Evolutionary conservation across 2,329 filamentous ascomycete species (phyloP), one percentile per base, ranked within the genome.

Genomic region (Chrysosporium queenslandicum): DNA sequence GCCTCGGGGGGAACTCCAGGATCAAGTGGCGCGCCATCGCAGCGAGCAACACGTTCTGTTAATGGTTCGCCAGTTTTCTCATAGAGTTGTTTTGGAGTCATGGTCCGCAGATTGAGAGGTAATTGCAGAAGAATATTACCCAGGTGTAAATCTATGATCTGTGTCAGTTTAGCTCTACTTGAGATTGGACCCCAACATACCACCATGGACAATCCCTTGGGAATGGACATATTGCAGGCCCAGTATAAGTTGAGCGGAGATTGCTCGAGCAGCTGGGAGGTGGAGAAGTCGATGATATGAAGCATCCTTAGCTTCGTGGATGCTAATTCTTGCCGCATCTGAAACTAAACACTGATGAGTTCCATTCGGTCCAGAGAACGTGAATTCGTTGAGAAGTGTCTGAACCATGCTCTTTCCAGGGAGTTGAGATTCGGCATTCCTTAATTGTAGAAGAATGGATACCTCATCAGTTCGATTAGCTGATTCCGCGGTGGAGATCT

Each of bases 381-480:
- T 53, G 49, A 64, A 62, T 23, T 53, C 55, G 68, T 73, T 49
- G 4, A 61, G 11, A 8, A 63, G 25, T 4, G 39, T 37, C 21
- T 53, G 58, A 21, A 63, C 49, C 23, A 54, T 51, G 27, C 53
- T 54, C 23, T 32, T 50, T 29, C 59, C 57, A 21, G 52, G 52
- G n/a, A 36, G 55, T 1, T 16, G 7, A 29, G 25, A 16, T 11
- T 47, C 21, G 29, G 20, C 23, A 14, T 32, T 23, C 4, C 20
- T 25, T 29, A 46, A 25, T 6, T 16, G 34, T 7, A 14, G 32
- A 30, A 50, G 34, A 41, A 50, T 41, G 1, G 16, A 23, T 14
- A 41, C 1, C 27, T 50, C 46, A 21, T 30, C n/a, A 32, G 37
- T 41, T 54, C 11, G 25, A 2, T 51, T 23, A 16, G 34, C 42